phyloP scores from a whole-genome alignment of 805 yeast genomes.

The Pichia heedii region DNA sequence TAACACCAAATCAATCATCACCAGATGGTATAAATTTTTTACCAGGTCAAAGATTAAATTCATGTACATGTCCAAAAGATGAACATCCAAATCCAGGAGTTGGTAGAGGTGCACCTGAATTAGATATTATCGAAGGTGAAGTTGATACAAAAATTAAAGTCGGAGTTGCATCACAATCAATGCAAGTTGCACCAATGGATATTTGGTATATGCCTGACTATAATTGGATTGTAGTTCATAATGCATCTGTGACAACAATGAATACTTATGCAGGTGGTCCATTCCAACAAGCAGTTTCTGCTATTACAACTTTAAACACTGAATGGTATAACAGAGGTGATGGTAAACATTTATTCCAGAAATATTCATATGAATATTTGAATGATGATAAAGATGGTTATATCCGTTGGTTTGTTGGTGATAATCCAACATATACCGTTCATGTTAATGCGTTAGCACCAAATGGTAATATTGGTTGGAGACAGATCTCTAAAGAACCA shows the following conservation, averaged over 20 bases:
- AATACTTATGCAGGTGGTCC: conserved; percentile 91
- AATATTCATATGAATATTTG: conserved; percentile 67
- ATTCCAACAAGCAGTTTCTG: conserved; percentile 86
- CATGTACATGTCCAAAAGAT: conserved; percentile 74
- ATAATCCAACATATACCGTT: conserved; percentile 64
- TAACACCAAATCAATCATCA: conserved; percentile 87
- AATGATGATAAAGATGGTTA: conserved; percentile 68
- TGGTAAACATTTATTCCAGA: conserved; percentile 49
- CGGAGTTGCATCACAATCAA: conserved; percentile 85
- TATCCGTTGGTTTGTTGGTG: conserved; percentile 81
- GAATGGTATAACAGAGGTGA: conserved; percentile 72
- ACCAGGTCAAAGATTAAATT: conserved; percentile 72
- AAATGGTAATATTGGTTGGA: conserved; percentile 82
- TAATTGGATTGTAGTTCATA: conserved; percentile 64
- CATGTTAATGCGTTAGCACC: conserved; percentile 74
- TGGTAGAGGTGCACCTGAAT: conserved; percentile 95
- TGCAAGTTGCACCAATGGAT: conserved; percentile 90
- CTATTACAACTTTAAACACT: conserved; percentile 64
- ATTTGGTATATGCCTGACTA: conserved; percentile 93
- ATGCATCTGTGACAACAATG: conserved; percentile 63
- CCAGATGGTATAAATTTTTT: conserved; percentile 81
- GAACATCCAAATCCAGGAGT: conserved; percentile 82
- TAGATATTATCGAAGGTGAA: conserved; percentile 85
- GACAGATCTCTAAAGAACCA: conserved; percentile 81
- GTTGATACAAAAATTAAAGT: conserved; percentile 39